Percentiles rank a stretch among this genome's conserved stretches.
These are phyloP conservation scores for Lepidium didymum DNA, from an alignment of 345 rosid species.

Conservation along the genomic window DNA sequence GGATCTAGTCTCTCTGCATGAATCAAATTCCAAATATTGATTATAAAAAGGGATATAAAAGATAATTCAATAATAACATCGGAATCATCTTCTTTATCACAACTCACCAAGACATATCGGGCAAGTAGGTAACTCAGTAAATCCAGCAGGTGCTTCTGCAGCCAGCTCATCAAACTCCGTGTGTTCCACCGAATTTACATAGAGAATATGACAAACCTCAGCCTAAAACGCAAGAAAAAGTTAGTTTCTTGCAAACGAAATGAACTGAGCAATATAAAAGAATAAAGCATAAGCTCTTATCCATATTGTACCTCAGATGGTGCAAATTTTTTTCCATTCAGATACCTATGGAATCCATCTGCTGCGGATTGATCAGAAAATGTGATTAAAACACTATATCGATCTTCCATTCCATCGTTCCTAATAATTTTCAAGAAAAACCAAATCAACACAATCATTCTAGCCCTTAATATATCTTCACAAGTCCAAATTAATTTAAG, in stretches of 20 bases:
- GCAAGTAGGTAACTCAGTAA: conserved; percentile 80
- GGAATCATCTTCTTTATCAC: not conserved
- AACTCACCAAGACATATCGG: conserved; percentile 83
- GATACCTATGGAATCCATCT: conserved; percentile 45
- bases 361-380: conserved; percentile 51
- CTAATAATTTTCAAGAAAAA: conserved; percentile 19
- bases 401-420: conserved; percentile 91
- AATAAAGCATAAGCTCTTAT: not conserved
- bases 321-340: conserved; percentile 66
- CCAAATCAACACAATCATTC: conserved; percentile 6
- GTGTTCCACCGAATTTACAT: conserved; percentile 53
- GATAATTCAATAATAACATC: not conserved
- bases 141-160: conserved; percentile 49
- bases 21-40: not conserved
- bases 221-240: conserved; percentile 38
- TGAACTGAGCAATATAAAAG: not conserved
- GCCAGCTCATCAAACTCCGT: conserved; percentile 60
- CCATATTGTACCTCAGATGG: conserved; percentile 59
- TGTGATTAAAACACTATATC: conserved; percentile 70
- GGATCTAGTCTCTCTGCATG: conserved; percentile 80
- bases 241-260: not conserved
- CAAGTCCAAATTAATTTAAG: not conserved
- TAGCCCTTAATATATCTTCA: not conserved
- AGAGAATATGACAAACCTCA: conserved; percentile 81
- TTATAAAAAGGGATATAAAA: not conserved